Evolutionary conservation across 1,284 basidiomycete species (phyloP).

Genomic region (Trametes versicolor): DNA sequence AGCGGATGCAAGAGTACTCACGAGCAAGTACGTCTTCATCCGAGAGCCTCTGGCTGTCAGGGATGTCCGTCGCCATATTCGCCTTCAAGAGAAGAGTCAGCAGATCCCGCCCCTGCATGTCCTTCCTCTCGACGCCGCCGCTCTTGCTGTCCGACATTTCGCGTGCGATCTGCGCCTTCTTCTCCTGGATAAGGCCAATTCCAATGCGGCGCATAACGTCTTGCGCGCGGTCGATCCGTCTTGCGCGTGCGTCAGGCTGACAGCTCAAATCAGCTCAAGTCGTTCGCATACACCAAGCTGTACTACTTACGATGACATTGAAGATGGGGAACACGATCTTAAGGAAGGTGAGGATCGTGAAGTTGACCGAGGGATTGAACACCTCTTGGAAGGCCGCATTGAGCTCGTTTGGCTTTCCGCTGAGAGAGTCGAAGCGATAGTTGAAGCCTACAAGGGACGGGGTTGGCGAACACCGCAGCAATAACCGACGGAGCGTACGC

Average conservation of each 20-base stretch:
- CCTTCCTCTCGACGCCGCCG: conserved; percentile 56
- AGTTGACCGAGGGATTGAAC: conserved; percentile 16
- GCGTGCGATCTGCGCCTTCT: conserved; percentile 57
- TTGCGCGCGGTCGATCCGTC: conserved; percentile 36
- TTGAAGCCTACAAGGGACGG: conserved; percentile 51
- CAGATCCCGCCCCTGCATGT: conserved; percentile 41
- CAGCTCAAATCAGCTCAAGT: not conserved
- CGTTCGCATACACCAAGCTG: not conserved
- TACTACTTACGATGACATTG: conserved; percentile 22
- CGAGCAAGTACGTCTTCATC: conserved; percentile 68
- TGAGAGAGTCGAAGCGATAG: conserved; percentile 56
- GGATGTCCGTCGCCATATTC: conserved; percentile 58
- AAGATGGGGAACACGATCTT: conserved; percentile 24
- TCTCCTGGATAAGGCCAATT: conserved; percentile 49
- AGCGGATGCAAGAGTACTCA: conserved; percentile 38
- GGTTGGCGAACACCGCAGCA: not conserved
- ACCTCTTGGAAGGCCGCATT: conserved; percentile 47
- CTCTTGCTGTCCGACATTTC: conserved; percentile 29
- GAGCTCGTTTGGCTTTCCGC: conserved; percentile 49
- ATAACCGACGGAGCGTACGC: not conserved
- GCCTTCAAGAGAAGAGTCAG: conserved; percentile 52
- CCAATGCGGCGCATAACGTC: conserved; percentile 48
- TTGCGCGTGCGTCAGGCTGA: conserved; percentile 13
- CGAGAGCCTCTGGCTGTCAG: conserved; percentile 54
- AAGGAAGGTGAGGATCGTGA: conserved; percentile 17